Evolutionary conservation across 306 rosid genomes (phyloP).

Genomic region (Castanea mollissima): DNA sequence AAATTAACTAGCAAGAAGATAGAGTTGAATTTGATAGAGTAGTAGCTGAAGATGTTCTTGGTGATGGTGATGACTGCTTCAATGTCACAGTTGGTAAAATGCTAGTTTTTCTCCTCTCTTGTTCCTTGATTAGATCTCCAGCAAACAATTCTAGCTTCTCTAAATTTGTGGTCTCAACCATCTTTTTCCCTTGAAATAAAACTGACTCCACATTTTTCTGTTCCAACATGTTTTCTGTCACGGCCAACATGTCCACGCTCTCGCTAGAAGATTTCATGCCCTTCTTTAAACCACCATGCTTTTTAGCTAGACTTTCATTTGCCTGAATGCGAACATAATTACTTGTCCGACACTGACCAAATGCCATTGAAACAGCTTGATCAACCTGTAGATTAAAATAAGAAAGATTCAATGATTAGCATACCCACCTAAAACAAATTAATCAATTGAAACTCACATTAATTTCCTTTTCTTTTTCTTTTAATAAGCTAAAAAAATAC

Average conservation of each 20-base stretch:
- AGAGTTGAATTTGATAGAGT: slow-evolving; percentile 64
- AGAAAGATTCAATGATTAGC: slow-evolving; percentile 20
- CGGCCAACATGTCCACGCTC: slow-evolving; percentile 39
- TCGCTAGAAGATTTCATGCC: slow-evolving; percentile 15
- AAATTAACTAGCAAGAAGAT: slow-evolving; percentile 51
- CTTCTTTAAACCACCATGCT: slow-evolving; percentile 14
- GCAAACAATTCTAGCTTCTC: slow-evolving; percentile 70
- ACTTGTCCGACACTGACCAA: slow-evolving; percentile 53
- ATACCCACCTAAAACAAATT: slow-evolving; percentile 1
- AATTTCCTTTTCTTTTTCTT: background rate
- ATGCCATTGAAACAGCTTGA: slow-evolving; percentile 93
- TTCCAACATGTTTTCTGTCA: slow-evolving; percentile 54
- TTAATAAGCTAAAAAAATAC: background rate
- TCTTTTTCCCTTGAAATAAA: slow-evolving; percentile 68
- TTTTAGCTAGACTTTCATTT: slow-evolving; percentile 36
- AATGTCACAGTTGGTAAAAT: slow-evolving; percentile 59
- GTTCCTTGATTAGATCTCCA: slow-evolving; percentile 63
- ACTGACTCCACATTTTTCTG: slow-evolving; percentile 80
- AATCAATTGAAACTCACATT: slow-evolving; percentile 27
- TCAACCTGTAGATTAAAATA: slow-evolving; percentile 59
- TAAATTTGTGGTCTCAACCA: slow-evolving; percentile 53
- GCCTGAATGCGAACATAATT: slow-evolving; percentile 85
- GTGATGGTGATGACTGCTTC: slow-evolving; percentile 68
- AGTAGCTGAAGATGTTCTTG: slow-evolving; percentile 89
- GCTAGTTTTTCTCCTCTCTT: slow-evolving; percentile 74